Conservation (phyloP, 345 rosid species). For the Ceriops zippeliana region DNA sequence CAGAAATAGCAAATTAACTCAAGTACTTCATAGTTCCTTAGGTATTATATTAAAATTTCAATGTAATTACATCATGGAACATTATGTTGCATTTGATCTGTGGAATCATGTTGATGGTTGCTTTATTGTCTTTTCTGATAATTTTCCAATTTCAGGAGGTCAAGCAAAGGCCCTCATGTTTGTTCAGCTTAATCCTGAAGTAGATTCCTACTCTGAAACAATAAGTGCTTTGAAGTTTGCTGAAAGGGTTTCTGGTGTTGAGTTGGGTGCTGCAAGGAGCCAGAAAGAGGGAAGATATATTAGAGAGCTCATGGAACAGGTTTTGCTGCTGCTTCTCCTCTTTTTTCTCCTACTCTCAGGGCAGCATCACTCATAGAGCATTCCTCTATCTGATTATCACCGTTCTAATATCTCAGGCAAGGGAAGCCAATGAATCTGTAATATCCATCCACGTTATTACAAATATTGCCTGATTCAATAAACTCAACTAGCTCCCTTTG, state of each 20-base stretch:
- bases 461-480: background rate
- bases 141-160: slow-evolving; percentile 56
- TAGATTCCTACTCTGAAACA: slow-evolving; percentile 83
- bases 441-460: background rate
- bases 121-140: background rate
- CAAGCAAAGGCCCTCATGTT: slow-evolving; percentile 98
- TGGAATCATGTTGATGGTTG: background rate
- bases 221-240: slow-evolving; percentile 91
- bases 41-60: slow-evolving; percentile 41
- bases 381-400: background rate
- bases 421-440: background rate
- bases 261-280: slow-evolving; percentile 89
- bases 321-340: slow-evolving; percentile 3
- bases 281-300: slow-evolving; percentile 86
- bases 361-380: no score
- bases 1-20: slow-evolving; percentile 94
- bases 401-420: background rate
- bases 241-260: slow-evolving; percentile 96
- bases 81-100: no score
- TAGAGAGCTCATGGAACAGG: slow-evolving; percentile 96
- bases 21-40: slow-evolving; percentile 96
- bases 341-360: background rate
- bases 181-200: slow-evolving; percentile 96
- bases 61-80: background rate
- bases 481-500: background rate